These are phyloP conservation scores for Plasmopara viticola DNA, from an alignment of 352 stramenopile species.

Conservation along the genomic window DNA sequence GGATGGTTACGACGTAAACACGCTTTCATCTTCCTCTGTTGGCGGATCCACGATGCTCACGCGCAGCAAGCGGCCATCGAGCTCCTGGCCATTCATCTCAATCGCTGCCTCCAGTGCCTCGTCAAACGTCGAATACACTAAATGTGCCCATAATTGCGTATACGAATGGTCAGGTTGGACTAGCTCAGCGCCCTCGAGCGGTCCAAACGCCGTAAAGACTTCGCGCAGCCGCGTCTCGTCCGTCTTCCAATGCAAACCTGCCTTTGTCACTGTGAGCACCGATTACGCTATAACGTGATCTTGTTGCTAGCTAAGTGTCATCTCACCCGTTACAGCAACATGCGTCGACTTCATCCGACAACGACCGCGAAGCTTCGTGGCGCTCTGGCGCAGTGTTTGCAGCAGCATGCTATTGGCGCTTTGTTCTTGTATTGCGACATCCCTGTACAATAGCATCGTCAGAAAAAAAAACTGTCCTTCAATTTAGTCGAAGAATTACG, in stretches of 20 bases:
- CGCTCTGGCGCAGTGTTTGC: slow-evolving; percentile 12
- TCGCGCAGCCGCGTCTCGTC: slow-evolving; percentile 61
- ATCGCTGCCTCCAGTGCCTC: slow-evolving; percentile 59
- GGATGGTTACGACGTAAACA: neutral
- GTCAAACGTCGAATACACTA: slow-evolving; percentile 65
- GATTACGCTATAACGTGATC: slow-evolving; percentile 6
- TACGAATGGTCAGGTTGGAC: slow-evolving; percentile 52
- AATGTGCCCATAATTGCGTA: slow-evolving; percentile 52
- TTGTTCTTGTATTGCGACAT: slow-evolving; percentile 3
- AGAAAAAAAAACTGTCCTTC: too few relatives aligned
- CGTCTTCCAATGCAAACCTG: slow-evolving; percentile 80
- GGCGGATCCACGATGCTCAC: slow-evolving; percentile 69
- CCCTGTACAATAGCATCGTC: slow-evolving; percentile 8
- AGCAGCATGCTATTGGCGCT: neutral
- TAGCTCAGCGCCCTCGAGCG: slow-evolving; percentile 49
- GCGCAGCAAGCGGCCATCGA: slow-evolving; percentile 67
- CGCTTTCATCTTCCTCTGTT: slow-evolving; percentile 4
- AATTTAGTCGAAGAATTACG: too few relatives aligned
- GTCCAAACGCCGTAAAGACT: slow-evolving; percentile 47
- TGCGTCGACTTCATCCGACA: slow-evolving; percentile 35
- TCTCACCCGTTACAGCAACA: slow-evolving; percentile 51
- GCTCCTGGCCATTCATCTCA: slow-evolving; percentile 79
- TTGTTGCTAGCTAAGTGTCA: neutral
- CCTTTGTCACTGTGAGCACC: slow-evolving; percentile 2
- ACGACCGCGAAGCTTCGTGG: neutral